Evolutionary conservation across 495 filamentous ascomycete genomes (phyloP).

Genomic region (Hapsidospora chrysogenum): DNA sequence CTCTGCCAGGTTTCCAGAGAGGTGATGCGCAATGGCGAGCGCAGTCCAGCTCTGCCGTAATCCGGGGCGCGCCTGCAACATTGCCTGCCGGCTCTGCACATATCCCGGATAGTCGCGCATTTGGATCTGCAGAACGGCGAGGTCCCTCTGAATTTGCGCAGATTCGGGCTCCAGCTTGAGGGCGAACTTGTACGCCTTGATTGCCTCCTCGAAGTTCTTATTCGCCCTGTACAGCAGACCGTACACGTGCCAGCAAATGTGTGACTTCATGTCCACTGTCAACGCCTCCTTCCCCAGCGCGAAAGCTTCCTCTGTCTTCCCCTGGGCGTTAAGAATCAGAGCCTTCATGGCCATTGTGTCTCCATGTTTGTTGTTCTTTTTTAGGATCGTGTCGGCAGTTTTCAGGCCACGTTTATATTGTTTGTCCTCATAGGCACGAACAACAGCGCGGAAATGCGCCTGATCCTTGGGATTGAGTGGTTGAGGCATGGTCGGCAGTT

Average conservation of each 20-base stretch:
- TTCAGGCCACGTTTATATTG: slow-evolving; percentile 97
- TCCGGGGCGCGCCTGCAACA: slow-evolving; percentile 66
- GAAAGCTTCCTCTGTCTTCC: slow-evolving; percentile 86
- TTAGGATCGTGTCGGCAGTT: slow-evolving; percentile 83
- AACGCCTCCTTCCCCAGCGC: slow-evolving; percentile 79
- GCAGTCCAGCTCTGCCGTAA: slow-evolving; percentile 91
- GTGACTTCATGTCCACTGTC: slow-evolving; percentile 91
- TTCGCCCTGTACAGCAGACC: slow-evolving; percentile 81
- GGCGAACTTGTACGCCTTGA: slow-evolving; percentile 96
- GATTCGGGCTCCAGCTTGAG: slow-evolving; percentile 84
- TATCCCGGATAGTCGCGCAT: slow-evolving; percentile 94
- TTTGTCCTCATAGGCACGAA: slow-evolving; percentile 92
- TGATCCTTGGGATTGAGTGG: slow-evolving; percentile 77
- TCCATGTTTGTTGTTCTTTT: slow-evolving; percentile 87
- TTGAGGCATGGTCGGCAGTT: slow-evolving; percentile 48
- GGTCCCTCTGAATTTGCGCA: slow-evolving; percentile 80
- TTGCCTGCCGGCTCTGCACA: slow-evolving; percentile 64
- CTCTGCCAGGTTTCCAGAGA: slow-evolving; percentile 64
- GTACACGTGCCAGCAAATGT: slow-evolving; percentile 99
- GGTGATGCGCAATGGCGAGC: slow-evolving; percentile 79
- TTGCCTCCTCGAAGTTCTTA: slow-evolving; percentile 97
- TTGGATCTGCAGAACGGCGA: slow-evolving; percentile 86
- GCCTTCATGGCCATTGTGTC: slow-evolving; percentile 99
- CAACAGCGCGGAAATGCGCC: slow-evolving; percentile 81
- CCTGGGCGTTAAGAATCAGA: slow-evolving; percentile 80